These are phyloP conservation scores for Lippia alba DNA, from an alignment of 305 asterid genomes.

Conservation along the genomic window DNA sequence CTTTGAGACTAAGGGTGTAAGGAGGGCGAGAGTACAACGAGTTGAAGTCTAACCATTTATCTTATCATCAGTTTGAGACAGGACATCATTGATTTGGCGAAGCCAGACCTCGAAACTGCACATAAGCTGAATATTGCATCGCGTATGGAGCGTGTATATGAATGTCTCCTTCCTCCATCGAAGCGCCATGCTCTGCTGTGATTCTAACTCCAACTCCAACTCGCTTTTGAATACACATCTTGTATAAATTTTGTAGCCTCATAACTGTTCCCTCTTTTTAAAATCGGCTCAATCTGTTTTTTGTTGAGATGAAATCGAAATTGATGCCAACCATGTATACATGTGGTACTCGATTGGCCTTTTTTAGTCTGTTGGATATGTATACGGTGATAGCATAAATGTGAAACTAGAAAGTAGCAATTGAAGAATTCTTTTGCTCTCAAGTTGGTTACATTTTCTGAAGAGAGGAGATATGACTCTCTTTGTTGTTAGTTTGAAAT, in stretches of 20 bases:
- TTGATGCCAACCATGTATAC: too few relatives aligned
- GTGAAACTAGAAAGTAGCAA: too few relatives aligned
- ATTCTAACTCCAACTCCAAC: neutral
- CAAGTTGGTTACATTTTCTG: too few relatives aligned
- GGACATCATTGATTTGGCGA: constrained; percentile 85
- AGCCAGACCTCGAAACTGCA: constrained; percentile 63
- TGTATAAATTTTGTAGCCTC: constrained; percentile 27
- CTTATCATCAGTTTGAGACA: constrained; percentile 68
- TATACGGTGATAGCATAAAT: too few relatives aligned
- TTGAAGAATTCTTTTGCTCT: too few relatives aligned
- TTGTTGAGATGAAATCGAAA: too few relatives aligned
- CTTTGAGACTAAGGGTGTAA: neutral
- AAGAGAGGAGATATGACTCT: too few relatives aligned
- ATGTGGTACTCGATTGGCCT: too few relatives aligned
- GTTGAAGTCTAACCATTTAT: neutral
- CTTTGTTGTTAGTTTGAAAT: too few relatives aligned
- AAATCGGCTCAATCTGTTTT: too few relatives aligned
- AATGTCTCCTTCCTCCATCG: constrained; percentile 83
- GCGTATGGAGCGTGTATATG: constrained; percentile 78
- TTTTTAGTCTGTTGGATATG: too few relatives aligned
- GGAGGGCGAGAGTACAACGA: neutral
- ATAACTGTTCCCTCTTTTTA: neutral
- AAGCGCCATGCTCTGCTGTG: constrained; percentile 41
- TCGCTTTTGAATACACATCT: too few relatives aligned
- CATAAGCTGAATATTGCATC: constrained; percentile 64